Evolutionary conservation across 768 basidiomycete genomes (phyloP).

Genomic region (Austroboletus eburneus): DNA sequence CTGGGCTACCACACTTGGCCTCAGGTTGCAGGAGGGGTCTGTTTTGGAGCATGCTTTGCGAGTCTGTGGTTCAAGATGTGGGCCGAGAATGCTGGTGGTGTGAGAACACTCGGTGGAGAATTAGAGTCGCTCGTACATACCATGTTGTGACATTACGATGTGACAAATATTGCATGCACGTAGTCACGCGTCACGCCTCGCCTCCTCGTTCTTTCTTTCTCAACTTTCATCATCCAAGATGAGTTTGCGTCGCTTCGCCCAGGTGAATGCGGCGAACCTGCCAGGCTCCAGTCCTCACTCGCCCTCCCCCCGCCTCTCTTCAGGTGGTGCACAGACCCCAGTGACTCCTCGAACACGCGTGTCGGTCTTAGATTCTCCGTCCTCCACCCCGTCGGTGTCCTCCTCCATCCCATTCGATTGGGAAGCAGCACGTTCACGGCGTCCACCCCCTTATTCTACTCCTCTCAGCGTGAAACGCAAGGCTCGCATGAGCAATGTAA

Average conservation of each 20-base stretch:
- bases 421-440: constrained; percentile 72
- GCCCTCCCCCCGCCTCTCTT: constrained; percentile 29
- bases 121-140: constrained; percentile 13
- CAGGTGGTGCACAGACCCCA: constrained; percentile 38
- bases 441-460: constrained; percentile 69
- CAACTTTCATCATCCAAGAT: constrained; percentile 27
- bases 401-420: constrained; percentile 81
- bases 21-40: constrained; percentile 59
- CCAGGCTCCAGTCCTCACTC: constrained; percentile 38
- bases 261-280: constrained; percentile 39
- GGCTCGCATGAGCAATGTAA: constrained; percentile 35
- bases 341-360: constrained; percentile 46
- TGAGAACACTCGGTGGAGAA: constrained; percentile 18
- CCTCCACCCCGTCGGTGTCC: constrained; percentile 67
- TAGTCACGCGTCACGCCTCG: constrained; percentile 14
- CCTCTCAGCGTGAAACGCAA: constrained; percentile 47
- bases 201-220: constrained; percentile 3
- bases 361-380: constrained; percentile 55
- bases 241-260: constrained; percentile 57
- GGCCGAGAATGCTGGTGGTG: constrained; percentile 28
- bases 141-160: constrained; percentile 23
- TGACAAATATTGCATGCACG: no score
- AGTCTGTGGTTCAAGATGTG: constrained; percentile 56
- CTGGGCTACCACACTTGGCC: constrained; percentile 73
- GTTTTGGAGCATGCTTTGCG: constrained; percentile 53